A percentile compares a stretch with the other conserved stretches of the same genome.
Evolutionary conservation across 75 land plant species (phyloP).

Genomic region (Sequoiadendron giganteum): DNA sequence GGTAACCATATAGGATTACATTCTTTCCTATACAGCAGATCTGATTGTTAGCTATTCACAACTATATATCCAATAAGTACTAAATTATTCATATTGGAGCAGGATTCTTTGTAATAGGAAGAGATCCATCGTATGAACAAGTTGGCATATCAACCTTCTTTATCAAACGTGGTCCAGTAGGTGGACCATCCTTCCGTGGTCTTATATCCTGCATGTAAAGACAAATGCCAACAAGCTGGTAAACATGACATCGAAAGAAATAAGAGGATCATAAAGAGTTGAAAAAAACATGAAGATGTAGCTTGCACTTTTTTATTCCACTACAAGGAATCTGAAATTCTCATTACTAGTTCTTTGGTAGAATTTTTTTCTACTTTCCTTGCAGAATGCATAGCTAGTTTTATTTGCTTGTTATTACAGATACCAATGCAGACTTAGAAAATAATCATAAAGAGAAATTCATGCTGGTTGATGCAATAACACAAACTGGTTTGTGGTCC

Average conservation of each 20-base stretch:
- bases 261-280: background rate
- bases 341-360: background rate
- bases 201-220: slow-evolving; percentile 35
- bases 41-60: background rate
- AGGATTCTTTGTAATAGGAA: slow-evolving; percentile 36
- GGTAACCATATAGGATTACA: background rate
- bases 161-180: slow-evolving; percentile 24
- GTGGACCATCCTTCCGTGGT: slow-evolving; percentile 38
- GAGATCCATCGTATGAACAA: slow-evolving; percentile 28
- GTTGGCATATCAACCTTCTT: slow-evolving; percentile 24
- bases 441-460: background rate
- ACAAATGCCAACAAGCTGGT: background rate
- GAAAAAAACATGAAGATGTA: background rate
- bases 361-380: background rate
- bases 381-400: background rate
- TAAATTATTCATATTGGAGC: slow-evolving; percentile 8
- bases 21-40: background rate
- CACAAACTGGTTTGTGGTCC: background rate
- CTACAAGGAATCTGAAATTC: background rate
- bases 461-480: background rate
- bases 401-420: background rate
- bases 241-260: background rate
- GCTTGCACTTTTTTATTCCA: background rate
- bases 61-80: background rate
- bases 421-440: background rate